Base-by-base conservation (phyloP, 2,329 filamentous ascomycete genomes). In the Decorospora gaudefroyi region DNA sequence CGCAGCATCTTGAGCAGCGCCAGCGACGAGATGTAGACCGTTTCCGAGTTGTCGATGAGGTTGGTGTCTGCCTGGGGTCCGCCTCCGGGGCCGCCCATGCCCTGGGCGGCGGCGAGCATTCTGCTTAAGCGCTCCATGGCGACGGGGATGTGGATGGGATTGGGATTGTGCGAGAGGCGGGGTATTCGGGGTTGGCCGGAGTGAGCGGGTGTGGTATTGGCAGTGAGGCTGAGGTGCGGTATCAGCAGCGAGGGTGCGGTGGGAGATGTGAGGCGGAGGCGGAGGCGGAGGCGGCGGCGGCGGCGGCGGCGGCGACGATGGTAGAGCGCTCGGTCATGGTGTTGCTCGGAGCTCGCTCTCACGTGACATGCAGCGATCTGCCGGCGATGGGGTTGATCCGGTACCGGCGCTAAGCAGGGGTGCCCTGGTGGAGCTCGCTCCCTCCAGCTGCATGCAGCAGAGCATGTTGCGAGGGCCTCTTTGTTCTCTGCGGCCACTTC, bases 11-110 rank as follows among this genome's bases (percentile, higher is more conserved):
- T 99, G 63, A 99, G 80, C 39, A 99, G 81, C 38, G 93, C 93
- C 50, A 99, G 84, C 34, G 93, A 99, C 38, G 93, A 99, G 65
- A 99, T 99, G 77, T 99, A 96, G 61, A 99, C 93, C 22, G 93
- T 99, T 78, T 99, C 93, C 64, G 92, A 96, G 77, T 99, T 99
- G 72, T 99, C 93, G 72, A 99, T 95, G 49, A 99, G 82, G 69
- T 87, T 91, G 26, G 92, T 93, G 65, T 97, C 92, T 41, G 57
- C 54, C 28, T 58, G 57, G 32, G 60, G 86, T 63, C 62, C 61
- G 27, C 54, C 49, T 51, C 81, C 80, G 78, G 88, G 85, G 61
- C 85, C 84, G 61, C 83, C 81, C 71, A 72, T 83, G 69, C 78
- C 77, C 65, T 83, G 80, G 64, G 88, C 87, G 57, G 82, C 82